Evolutionary conservation across 148 eudicot species (phyloP).

Genomic region (Vaccinium myrtillus): DNA sequence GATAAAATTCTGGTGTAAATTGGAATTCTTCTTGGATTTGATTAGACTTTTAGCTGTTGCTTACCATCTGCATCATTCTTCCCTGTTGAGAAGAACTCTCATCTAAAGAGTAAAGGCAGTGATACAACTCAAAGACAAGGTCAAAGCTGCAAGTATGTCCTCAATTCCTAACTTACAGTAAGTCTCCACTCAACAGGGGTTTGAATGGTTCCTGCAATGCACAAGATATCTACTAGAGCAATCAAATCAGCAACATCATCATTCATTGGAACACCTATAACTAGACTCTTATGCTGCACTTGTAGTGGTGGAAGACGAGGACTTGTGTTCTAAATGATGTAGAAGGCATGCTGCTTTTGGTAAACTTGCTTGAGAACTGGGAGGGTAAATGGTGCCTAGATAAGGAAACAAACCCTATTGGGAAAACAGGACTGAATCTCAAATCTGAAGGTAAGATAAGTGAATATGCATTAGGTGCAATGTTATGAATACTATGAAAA

Average conservation of each 20-base stretch:
- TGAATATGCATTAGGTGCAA: background rate
- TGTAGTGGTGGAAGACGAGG: background rate
- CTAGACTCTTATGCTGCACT: background rate
- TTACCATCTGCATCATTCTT: background rate
- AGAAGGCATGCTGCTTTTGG: background rate
- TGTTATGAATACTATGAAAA: background rate
- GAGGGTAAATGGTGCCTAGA: background rate
- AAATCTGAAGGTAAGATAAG: background rate
- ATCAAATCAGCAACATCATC: background rate
- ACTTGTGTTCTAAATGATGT: background rate
- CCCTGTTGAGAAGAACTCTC: background rate
- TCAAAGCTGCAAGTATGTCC: background rate
- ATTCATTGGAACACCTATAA: background rate
- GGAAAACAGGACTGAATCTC: background rate
- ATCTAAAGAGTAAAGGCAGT: background rate
- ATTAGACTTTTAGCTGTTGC: background rate
- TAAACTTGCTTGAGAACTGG: background rate
- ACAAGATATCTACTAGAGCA: background rate
- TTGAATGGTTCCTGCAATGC: background rate
- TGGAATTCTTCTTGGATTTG: background rate
- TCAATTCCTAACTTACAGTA: too few species aligned
- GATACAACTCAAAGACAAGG: background rate
- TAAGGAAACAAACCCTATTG: background rate
- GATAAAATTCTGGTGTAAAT: background rate
- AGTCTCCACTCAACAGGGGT: background rate